Conservation (phyloP, 768 basidiomycete genomes). For the Paxillus involutus region DNA sequence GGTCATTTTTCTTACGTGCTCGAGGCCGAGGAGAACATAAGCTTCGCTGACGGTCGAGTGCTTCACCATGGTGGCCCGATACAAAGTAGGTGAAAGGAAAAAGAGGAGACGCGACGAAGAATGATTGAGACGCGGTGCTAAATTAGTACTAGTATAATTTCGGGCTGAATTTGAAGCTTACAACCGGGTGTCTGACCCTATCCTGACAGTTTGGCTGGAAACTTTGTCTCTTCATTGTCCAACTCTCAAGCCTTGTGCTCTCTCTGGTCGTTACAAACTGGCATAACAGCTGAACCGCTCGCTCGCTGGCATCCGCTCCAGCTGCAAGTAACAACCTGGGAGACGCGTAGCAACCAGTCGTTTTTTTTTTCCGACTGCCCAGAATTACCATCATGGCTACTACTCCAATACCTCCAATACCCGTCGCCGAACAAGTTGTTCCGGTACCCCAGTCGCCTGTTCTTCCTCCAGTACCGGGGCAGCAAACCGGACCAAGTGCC, state of each 20-base stretch:
- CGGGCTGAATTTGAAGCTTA: too few species aligned
- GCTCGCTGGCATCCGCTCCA: too few species aligned
- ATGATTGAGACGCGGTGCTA: slow-evolving; percentile 24
- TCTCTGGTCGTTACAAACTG: too few species aligned
- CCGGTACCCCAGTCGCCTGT: background rate
- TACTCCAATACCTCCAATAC: background rate
- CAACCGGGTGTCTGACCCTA: too few species aligned
- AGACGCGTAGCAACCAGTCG: too few species aligned
- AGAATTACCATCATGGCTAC: slow-evolving; percentile 8
- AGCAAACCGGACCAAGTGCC: slow-evolving; percentile 9
- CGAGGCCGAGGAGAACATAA: slow-evolving; percentile 48
- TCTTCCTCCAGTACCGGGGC: background rate
- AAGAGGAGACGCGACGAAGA: slow-evolving; percentile 20
- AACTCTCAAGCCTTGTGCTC: too few species aligned
- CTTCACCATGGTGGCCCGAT: slow-evolving; percentile 32
- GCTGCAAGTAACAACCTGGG: too few species aligned
- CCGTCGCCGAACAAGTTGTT: background rate
- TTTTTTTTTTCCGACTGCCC: background rate
- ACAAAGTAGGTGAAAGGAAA: slow-evolving; percentile 2
- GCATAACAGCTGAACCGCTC: too few species aligned
- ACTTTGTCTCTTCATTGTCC: background rate
- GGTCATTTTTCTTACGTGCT: slow-evolving; percentile 39
- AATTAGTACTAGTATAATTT: slow-evolving; percentile 10
- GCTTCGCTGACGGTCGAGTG: slow-evolving; percentile 38
- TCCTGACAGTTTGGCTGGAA: background rate